Evolutionary conservation across 1,139 yeast species (phyloP), one percentile per base, ranked within the genome.

Genomic region (Fermentozyma sake): DNA sequence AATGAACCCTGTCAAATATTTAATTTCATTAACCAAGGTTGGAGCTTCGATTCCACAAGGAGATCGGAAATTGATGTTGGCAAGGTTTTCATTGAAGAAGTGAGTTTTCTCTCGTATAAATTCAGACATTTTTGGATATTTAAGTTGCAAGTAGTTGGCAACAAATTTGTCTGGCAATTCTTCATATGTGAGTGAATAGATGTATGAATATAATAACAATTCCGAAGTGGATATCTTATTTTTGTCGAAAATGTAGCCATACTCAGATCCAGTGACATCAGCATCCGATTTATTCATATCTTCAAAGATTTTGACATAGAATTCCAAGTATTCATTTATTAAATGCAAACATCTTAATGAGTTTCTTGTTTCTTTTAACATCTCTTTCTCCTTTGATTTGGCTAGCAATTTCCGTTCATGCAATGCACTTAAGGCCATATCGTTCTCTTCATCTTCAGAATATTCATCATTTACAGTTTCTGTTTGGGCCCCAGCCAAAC

Each of bases 261-360:
- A 29, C n/a, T n/a, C n/a, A n/a, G n/a, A n/a, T n/a, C n/a, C n/a
- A 25, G 12, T n/a, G 15, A n/a, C 14, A 13, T 21, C 10, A 28
- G 20, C 34, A 11, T 23, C 35, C 5, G 23, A 35, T 9, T 16
- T 16, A 12, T 39, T 37, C 8, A 17, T 14, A 10, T 33, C 27
- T 10, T 17, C 11, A 9, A 10, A 24, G 4, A 32, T 20, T 6
- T 20, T 27, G 4, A 26, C 12, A 16, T 21, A 34, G 9, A 51
- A 47, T 4, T 44, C 47, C 14, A 70, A 42, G 22, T 55, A 55
- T 11, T 48, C 50, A 22, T 61, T 58, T 12, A 72, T 49, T 15
- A 65, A 48, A 13, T 61, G 51, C 37, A 79, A 46, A 32, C 82
- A 73, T 36, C 59, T 62, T 50, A 79, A 58, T 18, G 76, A 67